A percentile compares a stretch with the other conserved stretches of the same genome.
phyloP scores from a whole-genome alignment of 2,329 filamentous ascomycete species.

The Myriangium duriaei region DNA sequence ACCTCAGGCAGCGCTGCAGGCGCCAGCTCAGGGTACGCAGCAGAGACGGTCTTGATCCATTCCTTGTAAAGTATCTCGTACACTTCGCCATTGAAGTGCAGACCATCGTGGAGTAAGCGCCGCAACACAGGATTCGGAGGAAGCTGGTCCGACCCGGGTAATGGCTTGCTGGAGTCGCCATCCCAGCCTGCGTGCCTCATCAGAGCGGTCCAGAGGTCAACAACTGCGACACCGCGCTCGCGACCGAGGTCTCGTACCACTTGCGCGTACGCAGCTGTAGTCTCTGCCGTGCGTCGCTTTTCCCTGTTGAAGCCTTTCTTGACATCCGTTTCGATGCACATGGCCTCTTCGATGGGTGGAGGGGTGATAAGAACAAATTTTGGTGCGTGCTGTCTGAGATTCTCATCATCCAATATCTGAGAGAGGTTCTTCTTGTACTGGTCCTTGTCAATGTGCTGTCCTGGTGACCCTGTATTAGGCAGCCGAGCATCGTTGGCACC shows the following conservation, averaged over 20 bases:
- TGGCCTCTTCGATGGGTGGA: constrained; percentile 70
- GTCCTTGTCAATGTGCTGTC: constrained; percentile 69
- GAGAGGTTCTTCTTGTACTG: constrained; percentile 61
- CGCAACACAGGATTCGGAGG: constrained; percentile 44
- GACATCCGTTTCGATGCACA: constrained; percentile 37
- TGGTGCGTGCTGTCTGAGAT: constrained; percentile 55
- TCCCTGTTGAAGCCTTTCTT: constrained; percentile 23
- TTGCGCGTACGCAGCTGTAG: constrained; percentile 50
- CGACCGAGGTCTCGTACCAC: constrained; percentile 52
- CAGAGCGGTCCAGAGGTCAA: constrained; percentile 71
- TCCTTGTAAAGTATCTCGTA: constrained; percentile 45
- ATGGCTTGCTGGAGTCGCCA: constrained; percentile 29
- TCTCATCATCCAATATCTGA: constrained; percentile 59
- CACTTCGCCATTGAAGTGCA: constrained; percentile 46
- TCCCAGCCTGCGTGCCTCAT: constrained; percentile 52
- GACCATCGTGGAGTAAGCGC: constrained; percentile 43
- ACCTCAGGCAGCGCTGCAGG: constrained; percentile 40
- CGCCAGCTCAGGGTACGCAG: constrained; percentile 42
- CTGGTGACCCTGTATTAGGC: constrained; percentile 40
- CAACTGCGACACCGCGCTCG: constrained; percentile 44
- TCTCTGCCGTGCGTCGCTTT: constrained; percentile 43
- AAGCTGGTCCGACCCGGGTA: constrained; percentile 46
- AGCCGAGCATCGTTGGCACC: constrained; percentile 84
- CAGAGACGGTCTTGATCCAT: constrained; percentile 38
- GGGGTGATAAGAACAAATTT: constrained; percentile 65